Percentiles rank a stretch among this genome's conserved stretches.
Conservation (phyloP, 495 filamentous ascomycete genomes). For the Penicillium nucicola region DNA sequence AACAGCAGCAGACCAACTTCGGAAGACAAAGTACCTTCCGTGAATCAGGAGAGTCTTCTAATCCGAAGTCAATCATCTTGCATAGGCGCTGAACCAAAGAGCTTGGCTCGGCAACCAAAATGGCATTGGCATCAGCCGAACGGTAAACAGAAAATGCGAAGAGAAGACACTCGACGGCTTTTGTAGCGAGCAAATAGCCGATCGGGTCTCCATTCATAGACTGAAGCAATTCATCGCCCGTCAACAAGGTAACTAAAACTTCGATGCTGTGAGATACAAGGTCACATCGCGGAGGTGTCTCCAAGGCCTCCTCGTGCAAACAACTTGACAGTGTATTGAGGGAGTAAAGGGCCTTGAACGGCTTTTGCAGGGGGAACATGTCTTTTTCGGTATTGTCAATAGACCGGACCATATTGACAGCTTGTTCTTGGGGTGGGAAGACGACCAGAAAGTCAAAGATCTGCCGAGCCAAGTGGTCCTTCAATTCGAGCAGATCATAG, state of each 20-base stretch:
- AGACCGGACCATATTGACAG: slow-evolving; percentile 56
- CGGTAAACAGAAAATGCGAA: slow-evolving; percentile 21
- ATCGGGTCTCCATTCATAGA: slow-evolving; percentile 14
- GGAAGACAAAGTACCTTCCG: slow-evolving; percentile 15
- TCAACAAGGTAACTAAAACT: slow-evolving; percentile 40
- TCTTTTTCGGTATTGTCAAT: slow-evolving; percentile 49
- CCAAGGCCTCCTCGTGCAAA: slow-evolving; percentile 43
- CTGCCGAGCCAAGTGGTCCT: slow-evolving; percentile 68
- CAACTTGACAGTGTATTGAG: slow-evolving; percentile 57
- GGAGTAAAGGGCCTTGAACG: slow-evolving; percentile 74
- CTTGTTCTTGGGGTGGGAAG: slow-evolving; percentile 66
- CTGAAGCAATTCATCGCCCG: slow-evolving; percentile 28
- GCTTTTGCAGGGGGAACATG: slow-evolving; percentile 65
- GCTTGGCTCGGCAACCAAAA: slow-evolving; percentile 17
- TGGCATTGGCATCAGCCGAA: slow-evolving; percentile 3
- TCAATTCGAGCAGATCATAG: slow-evolving; percentile 75
- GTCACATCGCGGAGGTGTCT: slow-evolving; percentile 32
- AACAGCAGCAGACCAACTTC: slow-evolving; percentile 49
- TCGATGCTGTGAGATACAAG: slow-evolving; percentile 45
- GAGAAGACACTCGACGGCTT: slow-evolving; percentile 37
- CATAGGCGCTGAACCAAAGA: slow-evolving; percentile 29
- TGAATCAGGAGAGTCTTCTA: slow-evolving; percentile 3
- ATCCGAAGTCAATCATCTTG: slow-evolving; percentile 28
- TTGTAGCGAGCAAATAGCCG: slow-evolving; percentile 28
- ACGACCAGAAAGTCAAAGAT: slow-evolving; percentile 71